These are phyloP conservation scores for Niveomyces coronatus DNA, from an alignment of 2,329 filamentous ascomycete species.

Conservation along the genomic window DNA sequence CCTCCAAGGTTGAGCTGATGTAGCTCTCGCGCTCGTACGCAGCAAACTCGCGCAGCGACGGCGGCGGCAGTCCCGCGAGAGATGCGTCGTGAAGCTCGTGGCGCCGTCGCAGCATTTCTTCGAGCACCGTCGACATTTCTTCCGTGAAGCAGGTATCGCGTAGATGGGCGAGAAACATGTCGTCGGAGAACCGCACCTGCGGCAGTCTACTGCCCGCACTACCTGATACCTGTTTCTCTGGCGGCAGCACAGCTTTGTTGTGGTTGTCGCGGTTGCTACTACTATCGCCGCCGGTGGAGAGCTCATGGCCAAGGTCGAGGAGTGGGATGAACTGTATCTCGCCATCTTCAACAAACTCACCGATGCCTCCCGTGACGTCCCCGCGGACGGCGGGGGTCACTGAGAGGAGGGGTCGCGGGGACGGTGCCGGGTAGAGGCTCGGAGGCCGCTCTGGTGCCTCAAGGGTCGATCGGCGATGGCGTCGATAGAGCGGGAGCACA, in stretches of 20 bases:
- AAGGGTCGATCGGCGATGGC: slow-evolving; percentile 20
- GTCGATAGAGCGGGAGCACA: slow-evolving; percentile 11
- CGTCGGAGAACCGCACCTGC: slow-evolving; percentile 27
- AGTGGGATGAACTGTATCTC: slow-evolving; percentile 23
- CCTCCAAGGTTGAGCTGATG: slow-evolving; percentile 42
- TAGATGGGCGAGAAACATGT: slow-evolving; percentile 31
- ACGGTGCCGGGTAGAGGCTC: slow-evolving; percentile 12
- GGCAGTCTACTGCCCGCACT: slow-evolving; percentile 7
- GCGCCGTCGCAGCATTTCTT: slow-evolving; percentile 24
- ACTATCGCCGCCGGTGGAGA: slow-evolving; percentile 11
- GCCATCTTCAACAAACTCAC: slow-evolving; percentile 19
- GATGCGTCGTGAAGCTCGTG: slow-evolving; percentile 22
- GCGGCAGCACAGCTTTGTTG: neutral
- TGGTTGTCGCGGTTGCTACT: neutral
- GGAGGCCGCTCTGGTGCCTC: slow-evolving; percentile 18
- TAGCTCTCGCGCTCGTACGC: slow-evolving; percentile 28
- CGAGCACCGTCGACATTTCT: slow-evolving; percentile 27
- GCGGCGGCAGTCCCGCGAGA: too few relatives aligned
- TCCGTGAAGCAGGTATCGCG: slow-evolving; percentile 31
- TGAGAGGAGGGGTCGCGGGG: slow-evolving; percentile 14
- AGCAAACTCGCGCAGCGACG: slow-evolving; percentile 24
- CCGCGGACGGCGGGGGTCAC: slow-evolving; percentile 16
- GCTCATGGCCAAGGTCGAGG: slow-evolving; percentile 13
- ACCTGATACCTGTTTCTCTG: neutral
- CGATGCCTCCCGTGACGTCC: slow-evolving; percentile 10